phyloP scores from a whole-genome alignment of 495 filamentous ascomycete genomes.

The Talaromyces ruber region DNA sequence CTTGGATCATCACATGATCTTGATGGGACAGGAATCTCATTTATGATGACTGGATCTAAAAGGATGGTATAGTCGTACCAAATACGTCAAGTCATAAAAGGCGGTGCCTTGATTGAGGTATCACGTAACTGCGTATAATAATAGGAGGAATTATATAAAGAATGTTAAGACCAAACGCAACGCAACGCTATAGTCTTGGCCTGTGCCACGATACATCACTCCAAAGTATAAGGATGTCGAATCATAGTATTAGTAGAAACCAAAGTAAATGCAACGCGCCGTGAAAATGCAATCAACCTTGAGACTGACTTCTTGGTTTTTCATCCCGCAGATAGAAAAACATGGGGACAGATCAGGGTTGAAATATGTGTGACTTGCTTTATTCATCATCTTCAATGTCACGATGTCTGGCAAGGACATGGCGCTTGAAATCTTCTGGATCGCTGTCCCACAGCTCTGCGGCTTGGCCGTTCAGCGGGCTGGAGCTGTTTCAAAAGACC shows the following conservation, averaged over 20 bases:
- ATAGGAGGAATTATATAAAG: not conserved
- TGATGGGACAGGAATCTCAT: too few species aligned
- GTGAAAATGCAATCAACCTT: not conserved
- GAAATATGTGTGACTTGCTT: not conserved
- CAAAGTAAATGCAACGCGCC: not conserved
- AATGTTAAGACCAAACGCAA: not conserved
- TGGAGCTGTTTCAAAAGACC: slow-evolving; percentile 53
- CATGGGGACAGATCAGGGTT: not conserved
- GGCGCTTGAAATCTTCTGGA: slow-evolving; percentile 74
- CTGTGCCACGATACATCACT: not conserved
- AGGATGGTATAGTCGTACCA: not conserved
- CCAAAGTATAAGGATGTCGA: not conserved
- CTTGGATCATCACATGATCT: not conserved
- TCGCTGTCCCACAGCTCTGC: slow-evolving; percentile 94
- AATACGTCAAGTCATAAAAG: not conserved
- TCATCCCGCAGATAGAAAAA: not conserved
- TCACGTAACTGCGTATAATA: not conserved
- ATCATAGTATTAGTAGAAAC: not conserved
- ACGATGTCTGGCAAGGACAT: slow-evolving; percentile 55
- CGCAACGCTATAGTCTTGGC: not conserved
- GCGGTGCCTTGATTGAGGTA: not conserved
- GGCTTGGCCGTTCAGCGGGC: slow-evolving; percentile 91
- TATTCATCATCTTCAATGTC: slow-evolving; percentile 51
- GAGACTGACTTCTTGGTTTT: not conserved
- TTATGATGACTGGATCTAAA: too few species aligned